Evolutionary conservation across 176 grass and related monocot species (phyloP).

Genomic region (Melocanna baccifera): DNA sequence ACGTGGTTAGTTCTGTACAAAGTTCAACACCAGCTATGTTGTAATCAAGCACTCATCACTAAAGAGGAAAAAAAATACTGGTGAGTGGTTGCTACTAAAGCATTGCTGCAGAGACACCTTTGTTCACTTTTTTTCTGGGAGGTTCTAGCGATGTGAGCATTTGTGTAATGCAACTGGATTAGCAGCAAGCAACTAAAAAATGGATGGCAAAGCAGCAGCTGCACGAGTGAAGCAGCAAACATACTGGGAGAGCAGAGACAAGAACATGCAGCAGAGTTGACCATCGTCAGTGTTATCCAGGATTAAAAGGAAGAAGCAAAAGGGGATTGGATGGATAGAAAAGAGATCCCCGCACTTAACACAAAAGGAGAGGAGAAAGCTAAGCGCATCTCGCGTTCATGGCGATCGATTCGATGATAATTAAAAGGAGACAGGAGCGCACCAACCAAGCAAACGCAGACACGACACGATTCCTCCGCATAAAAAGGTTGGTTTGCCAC

Average conservation of each 20-base stretch:
- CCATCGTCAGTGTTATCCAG: conserved; percentile 8
- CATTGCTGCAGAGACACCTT: neutral
- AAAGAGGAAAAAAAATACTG: neutral
- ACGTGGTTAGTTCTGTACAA: neutral
- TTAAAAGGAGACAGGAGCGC: neutral
- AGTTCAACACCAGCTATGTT: neutral
- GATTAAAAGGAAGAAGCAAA: neutral
- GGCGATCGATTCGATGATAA: neutral
- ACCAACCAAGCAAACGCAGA: neutral
- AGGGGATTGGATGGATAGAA: neutral
- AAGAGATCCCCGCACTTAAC: neutral
- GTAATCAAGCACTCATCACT: neutral
- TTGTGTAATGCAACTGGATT: neutral
- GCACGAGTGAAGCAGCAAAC: too few relatives aligned
- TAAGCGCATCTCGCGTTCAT: neutral
- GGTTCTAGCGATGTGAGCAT: neutral
- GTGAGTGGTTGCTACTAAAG: neutral
- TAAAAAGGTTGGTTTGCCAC: conserved; percentile 41
- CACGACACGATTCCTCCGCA: conserved; percentile 26
- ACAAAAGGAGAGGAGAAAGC: neutral
- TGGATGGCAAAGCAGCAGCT: neutral
- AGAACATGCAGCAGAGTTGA: conserved; percentile 13
- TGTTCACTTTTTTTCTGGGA: too few relatives aligned
- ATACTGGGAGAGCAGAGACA: too few relatives aligned
- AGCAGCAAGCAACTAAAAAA: neutral